Percentiles rank a stretch among this genome's conserved stretches.
These are phyloP conservation scores for Debaryomyces fabryi DNA, from an alignment of 1,139 yeast species.

Conservation along the genomic window DNA sequence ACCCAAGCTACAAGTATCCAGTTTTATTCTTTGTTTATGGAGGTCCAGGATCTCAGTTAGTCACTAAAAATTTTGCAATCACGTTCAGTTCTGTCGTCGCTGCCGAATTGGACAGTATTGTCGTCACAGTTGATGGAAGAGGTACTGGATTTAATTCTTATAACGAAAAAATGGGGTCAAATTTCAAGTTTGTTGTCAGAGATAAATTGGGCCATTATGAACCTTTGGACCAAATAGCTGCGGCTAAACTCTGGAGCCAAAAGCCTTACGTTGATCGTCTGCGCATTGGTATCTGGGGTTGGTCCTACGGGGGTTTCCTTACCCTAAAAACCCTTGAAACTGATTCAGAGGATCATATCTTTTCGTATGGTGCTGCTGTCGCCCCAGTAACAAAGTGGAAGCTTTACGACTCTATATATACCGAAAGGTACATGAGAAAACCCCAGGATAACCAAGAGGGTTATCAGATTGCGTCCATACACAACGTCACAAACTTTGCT, in stretches of 20 bases:
- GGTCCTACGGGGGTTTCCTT: conserved; percentile 84
- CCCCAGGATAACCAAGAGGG: conserved; percentile 66
- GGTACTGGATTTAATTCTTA: conserved; percentile 72
- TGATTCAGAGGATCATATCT: conserved; percentile 57
- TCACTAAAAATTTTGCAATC: conserved; percentile 53
- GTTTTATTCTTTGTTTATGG: conserved; percentile 75
- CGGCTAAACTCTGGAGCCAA: conserved; percentile 61
- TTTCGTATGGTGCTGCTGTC: conserved; percentile 72
- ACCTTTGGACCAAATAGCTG: conserved; percentile 69
- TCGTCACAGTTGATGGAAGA: conserved; percentile 81
- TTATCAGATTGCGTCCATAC: conserved; percentile 56
- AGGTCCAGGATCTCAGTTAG: conserved; percentile 81
- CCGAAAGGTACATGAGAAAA: conserved; percentile 76
- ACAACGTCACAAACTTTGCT: conserved; percentile 48
- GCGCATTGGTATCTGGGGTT: conserved; percentile 76
- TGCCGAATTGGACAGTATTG: conserved; percentile 68
- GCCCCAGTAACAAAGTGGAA: conserved; percentile 85
- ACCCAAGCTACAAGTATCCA: conserved; percentile 60
- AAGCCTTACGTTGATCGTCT: conserved; percentile 58
- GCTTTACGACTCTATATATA: conserved; percentile 73
- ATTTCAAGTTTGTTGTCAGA: conserved; percentile 64
- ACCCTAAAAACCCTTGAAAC: conserved; percentile 73
- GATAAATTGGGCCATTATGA: conserved; percentile 70
- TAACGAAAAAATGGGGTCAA: conserved; percentile 37
- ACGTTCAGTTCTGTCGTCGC: conserved; percentile 68